Conservation (phyloP, 169 alveolate genomes). For the Babesia bovis region DNA sequence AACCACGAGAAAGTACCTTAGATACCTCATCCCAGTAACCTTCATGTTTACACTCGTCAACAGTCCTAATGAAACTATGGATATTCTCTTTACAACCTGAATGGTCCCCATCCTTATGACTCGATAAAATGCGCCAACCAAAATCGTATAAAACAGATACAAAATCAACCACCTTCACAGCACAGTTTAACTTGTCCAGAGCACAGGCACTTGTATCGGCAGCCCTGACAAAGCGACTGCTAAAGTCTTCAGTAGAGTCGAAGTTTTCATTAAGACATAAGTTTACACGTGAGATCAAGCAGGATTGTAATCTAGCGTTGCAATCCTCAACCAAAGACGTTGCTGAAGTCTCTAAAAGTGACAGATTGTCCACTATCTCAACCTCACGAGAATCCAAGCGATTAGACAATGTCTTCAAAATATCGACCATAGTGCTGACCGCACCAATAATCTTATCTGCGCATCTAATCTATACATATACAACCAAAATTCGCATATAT, state of each 20-base stretch:
- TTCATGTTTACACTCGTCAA: slow-evolving; percentile 34
- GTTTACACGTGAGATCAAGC: slow-evolving; percentile 1
- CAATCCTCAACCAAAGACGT: slow-evolving; percentile 17
- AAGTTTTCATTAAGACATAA: slow-evolving; percentile 26
- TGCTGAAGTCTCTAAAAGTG: slow-evolving; percentile 20
- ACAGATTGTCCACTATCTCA: slow-evolving; percentile 28
- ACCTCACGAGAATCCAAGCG: slow-evolving; percentile 32
- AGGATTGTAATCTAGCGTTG: slow-evolving; percentile 2
- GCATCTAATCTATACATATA: too few relatives aligned
- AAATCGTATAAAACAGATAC: slow-evolving; percentile 31
- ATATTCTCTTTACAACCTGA: background rate
- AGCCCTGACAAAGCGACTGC: slow-evolving; percentile 24
- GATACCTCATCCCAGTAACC: slow-evolving; percentile 62
- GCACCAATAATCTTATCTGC: too few relatives aligned
- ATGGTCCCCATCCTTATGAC: slow-evolving; percentile 7
- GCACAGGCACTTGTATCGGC: slow-evolving; percentile 41
- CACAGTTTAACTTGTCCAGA: slow-evolving; percentile 22
- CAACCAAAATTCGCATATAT: too few relatives aligned
- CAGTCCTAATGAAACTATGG: slow-evolving; percentile 23
- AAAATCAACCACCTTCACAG: slow-evolving; percentile 45
- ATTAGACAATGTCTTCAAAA: slow-evolving; percentile 15
- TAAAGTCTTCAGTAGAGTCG: slow-evolving; percentile 33
- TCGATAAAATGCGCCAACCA: slow-evolving; percentile 34
- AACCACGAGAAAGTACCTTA: slow-evolving; percentile 39
- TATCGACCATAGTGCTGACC: background rate